Base-by-base conservation (phyloP, 805 yeast genomes). In the Cyberlindnera japonica region DNA sequence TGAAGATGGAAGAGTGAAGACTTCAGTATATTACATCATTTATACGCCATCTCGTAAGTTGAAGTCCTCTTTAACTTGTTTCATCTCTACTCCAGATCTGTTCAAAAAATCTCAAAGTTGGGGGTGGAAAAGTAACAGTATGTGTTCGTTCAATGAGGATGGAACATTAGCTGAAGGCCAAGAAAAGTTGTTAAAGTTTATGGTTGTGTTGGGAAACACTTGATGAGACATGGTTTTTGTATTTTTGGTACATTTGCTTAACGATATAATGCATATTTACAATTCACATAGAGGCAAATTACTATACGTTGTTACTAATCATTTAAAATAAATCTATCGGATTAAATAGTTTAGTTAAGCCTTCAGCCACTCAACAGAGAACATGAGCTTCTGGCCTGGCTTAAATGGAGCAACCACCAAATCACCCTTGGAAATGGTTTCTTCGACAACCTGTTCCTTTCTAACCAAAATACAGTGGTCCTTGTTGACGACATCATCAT, bases 351-450 rank as follows among this genome's bases (percentile, higher is more conserved):
- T 6, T 7, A 14, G 6, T 13, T 14, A 27, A 27, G 16, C 30
- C 30, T 27, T 27, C 34, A 70, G 61, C 97, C 97, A 90, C 62
- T 82, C 84, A 5, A 78, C 74, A 9, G 77, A 62, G 88, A 95
- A 91, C 23, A 69, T 56, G 36, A 91, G 70, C 41, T 69, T 72
- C 38, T 83, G 79, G 14, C 95, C 96, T 7, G 96, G 89, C 51
- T 71, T 73, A 72, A 91, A 91, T 8, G 97, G 98, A 14, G 88
- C 91, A 24, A 84, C 81, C 12, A 69, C 74, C 21, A 76, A 57
- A 12, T 65, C 68, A 47, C 62, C 69, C 13, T 68, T 67, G 5
- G 66, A 55, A 34, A 82, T 65, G 1, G 69, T 52, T 27, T 79
- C 80, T 1, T 95, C 95, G 11, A 90, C 77, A 3, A 53, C 55